Conservation (phyloP, 2,329 filamentous ascomycete species). For the Arachnomyces sp. region DNA sequence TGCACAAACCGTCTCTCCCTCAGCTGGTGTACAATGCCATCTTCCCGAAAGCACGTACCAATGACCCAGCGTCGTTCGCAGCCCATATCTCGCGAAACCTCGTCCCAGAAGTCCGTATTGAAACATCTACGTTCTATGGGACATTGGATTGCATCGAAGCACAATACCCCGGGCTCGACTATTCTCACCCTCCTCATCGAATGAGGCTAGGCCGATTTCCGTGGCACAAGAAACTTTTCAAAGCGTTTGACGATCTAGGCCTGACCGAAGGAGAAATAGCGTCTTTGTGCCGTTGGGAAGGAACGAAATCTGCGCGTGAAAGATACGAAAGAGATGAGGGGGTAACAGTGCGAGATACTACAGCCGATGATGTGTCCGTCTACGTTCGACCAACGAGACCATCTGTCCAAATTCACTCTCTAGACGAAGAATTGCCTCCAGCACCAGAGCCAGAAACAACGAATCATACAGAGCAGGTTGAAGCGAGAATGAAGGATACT, state of each 20-base stretch:
- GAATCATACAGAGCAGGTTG: conserved; percentile 39
- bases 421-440: conserved; percentile 16
- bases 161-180: conserved; percentile 59
- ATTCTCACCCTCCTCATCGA: conserved; percentile 53
- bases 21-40: conserved; percentile 51
- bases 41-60: conserved; percentile 48
- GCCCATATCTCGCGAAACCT: conserved; percentile 54
- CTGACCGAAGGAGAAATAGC: conserved; percentile 53
- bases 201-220: conserved; percentile 54
- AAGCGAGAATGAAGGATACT: conserved; percentile 40
- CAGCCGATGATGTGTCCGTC: conserved; percentile 47
- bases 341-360: conserved; percentile 53
- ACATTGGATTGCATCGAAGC: conserved; percentile 56
- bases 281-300: conserved; percentile 53
- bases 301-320: conserved; percentile 40
- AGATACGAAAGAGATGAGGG: conserved; percentile 47
- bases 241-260: conserved; percentile 50
- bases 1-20: conserved; percentile 54
- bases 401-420: conserved; percentile 24
- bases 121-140: conserved; percentile 57
- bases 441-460: conserved; percentile 18
- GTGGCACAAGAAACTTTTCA: conserved; percentile 53
- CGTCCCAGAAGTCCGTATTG: conserved; percentile 56
- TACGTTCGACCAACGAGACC: conserved; percentile 37
- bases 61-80: conserved; percentile 51